Base-by-base conservation (phyloP, 2,329 filamentous ascomycete genomes). In the Fonsecaea multimorphosa region DNA sequence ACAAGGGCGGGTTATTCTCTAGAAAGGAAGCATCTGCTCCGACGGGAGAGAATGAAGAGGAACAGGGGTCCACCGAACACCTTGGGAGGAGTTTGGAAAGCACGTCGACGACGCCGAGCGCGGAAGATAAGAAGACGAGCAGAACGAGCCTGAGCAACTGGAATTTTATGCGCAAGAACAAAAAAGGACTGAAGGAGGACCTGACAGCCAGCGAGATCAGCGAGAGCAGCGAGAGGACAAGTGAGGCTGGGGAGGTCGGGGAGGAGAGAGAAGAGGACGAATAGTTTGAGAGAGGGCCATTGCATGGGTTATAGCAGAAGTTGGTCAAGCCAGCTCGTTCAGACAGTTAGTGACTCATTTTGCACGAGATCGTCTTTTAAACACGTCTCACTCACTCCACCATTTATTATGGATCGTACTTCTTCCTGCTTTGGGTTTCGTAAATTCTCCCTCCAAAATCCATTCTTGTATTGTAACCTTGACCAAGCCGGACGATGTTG, bases 111-210 rank as follows among this genome's bases (percentile, higher is more conserved):
- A 73, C 68, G 11, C 67, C 67, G 7, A 68, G 63, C 31, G 74
- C 76, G n/a, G 80, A 80, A 16, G 77, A 75, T 4, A 80, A 82
- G 64, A 79, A 77, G 64, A 77, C 75, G 7, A 79, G 74, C 29
- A 76, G 80, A 60, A 78, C 77, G 61, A 81, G 80, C 59, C 74
- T 82, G 16, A 79, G 78, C 29, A 70, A 66, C 49, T 81, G 81
- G 70, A 76, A 73, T 60, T 82, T 83, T 58, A 79, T 79, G 67
- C 78, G 81, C 60, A 83, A 82, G 73, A 69, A 55, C 61, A 74
- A 75, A 52, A 72, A 67, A 56, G 71, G 67, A 8, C 9, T 38
- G 12, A 70, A 53, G 34, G 70, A 70, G 27, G 71, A 72, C 38
- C 52, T 72, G 65, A 68, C 70, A 2, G 70, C 69, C 8, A 72